A percentile compares a stretch with the other conserved stretches of the same genome.
Evolutionary conservation across 257 asterid species (phyloP).

Genomic region (Linderniella brevidens): DNA sequence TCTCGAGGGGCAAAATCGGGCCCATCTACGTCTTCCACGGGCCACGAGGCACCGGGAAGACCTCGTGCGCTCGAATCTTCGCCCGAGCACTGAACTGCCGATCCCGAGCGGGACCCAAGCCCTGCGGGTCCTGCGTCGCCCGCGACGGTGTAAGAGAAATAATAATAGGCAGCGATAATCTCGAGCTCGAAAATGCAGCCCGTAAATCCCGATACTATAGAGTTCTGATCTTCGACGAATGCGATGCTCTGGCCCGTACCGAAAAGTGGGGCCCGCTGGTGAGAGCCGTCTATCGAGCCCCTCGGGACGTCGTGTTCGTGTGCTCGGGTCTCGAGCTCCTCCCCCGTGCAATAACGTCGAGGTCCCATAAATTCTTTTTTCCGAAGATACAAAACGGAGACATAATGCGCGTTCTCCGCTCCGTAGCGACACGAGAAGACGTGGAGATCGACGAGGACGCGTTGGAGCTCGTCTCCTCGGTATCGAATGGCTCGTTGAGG

Average conservation of each 20-base stretch:
- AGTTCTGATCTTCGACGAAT: conserved; percentile 67
- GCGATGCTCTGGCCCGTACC: conserved; percentile 72
- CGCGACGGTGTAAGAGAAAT: neutral
- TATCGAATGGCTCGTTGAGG: conserved; percentile 84
- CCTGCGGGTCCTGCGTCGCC: conserved; percentile 1
- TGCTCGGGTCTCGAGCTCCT: conserved; percentile 66
- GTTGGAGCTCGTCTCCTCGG: conserved; percentile 60
- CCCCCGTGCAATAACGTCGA: conserved; percentile 64
- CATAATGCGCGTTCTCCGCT: conserved; percentile 50
- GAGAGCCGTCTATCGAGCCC: conserved; percentile 58
- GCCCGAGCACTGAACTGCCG: conserved; percentile 3
- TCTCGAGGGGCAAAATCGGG: neutral
- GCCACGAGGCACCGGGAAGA: conserved; percentile 2
- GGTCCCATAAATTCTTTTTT: conserved; percentile 79
- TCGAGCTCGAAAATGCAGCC: conserved; percentile 27
- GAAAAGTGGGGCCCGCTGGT: conserved; percentile 64
- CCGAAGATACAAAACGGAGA: conserved; percentile 61
- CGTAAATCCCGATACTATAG: conserved; percentile 33
- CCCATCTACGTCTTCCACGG: conserved; percentile 1
- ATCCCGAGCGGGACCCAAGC: neutral
- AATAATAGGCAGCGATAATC: neutral
- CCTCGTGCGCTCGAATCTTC: conserved; percentile 1
- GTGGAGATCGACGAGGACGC: conserved; percentile 74
- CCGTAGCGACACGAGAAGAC: conserved; percentile 45
- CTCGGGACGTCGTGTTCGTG: conserved; percentile 36